Evolutionary conservation across 1,139 yeast species (phyloP).

Genomic region (Candida gigantensis): DNA sequence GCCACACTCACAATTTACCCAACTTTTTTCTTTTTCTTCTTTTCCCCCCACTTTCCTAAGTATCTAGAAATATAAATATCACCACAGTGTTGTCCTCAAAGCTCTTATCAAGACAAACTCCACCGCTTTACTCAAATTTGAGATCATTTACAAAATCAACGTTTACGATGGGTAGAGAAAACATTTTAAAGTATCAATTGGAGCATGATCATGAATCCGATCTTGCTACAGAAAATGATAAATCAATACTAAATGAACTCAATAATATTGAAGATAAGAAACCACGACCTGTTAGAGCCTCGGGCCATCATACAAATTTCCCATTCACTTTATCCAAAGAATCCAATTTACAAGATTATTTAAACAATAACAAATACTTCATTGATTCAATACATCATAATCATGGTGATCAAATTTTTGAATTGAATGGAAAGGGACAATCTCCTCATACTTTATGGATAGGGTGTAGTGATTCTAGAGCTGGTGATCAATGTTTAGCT

Average conservation of each 20-base stretch:
- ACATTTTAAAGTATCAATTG: constrained; percentile 42
- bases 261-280: constrained; percentile 5
- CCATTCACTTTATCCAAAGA: constrained; percentile 60
- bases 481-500: constrained; percentile 78
- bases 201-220: constrained; percentile 46
- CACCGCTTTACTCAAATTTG: not conserved
- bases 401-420: constrained; percentile 64
- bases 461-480: constrained; percentile 94
- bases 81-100: not conserved
- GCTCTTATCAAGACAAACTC: not conserved
- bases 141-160: constrained; percentile 5
- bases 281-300: constrained; percentile 11
- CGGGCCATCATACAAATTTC: constrained; percentile 23
- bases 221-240: constrained; percentile 17
- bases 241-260: constrained; percentile 9
- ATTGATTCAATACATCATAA: constrained; percentile 59
- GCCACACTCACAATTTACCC: too few relatives aligned
- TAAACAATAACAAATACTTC: constrained; percentile 68
- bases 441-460: constrained; percentile 93
- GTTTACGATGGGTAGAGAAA: constrained; percentile 45
- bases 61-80: too few relatives aligned
- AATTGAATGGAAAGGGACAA: constrained; percentile 80
- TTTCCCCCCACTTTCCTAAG: too few relatives aligned
- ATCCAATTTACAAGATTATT: constrained; percentile 63
- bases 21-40: not conserved